Conservation (phyloP, 148 eudicot species). For the Nepenthes mirabilis region DNA sequence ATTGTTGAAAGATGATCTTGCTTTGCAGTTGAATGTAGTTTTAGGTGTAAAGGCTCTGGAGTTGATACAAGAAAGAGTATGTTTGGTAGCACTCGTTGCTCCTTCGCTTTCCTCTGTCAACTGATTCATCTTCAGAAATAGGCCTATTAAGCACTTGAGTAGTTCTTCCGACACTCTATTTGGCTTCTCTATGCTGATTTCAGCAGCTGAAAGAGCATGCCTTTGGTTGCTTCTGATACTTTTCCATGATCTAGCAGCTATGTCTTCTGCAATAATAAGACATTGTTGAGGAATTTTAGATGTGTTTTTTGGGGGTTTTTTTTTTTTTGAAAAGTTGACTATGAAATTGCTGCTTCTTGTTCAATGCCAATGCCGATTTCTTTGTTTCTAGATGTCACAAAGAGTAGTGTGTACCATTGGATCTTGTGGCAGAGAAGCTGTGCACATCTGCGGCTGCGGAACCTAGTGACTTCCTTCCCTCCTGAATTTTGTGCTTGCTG, state of each 20-base stretch:
- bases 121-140: slow-evolving; percentile 50
- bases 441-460: slow-evolving; percentile 26
- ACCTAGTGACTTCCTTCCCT: slow-evolving; percentile 39
- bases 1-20: slow-evolving; percentile 28
- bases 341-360: background rate
- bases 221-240: slow-evolving; percentile 12
- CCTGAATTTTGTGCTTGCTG: slow-evolving; percentile 14
- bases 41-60: slow-evolving; percentile 52
- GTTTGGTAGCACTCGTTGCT: slow-evolving; percentile 26
- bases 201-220: slow-evolving; percentile 12
- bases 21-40: slow-evolving; percentile 44
- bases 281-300: background rate
- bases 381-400: background rate
- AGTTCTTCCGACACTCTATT: slow-evolving; percentile 75
- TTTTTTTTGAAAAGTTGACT: background rate
- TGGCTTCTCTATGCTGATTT: slow-evolving; percentile 33
- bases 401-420: slow-evolving; percentile 21
- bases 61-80: slow-evolving; percentile 38
- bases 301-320: no score
- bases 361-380: background rate
- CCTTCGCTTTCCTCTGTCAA: slow-evolving; percentile 21
- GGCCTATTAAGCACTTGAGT: slow-evolving; percentile 52
- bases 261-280: slow-evolving; percentile 23
- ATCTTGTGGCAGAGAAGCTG: slow-evolving; percentile 17
- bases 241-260: slow-evolving; percentile 20